Percentiles rank a stretch among this genome's conserved stretches.
Conservation (phyloP, 768 basidiomycete genomes). For the Boletus edulis region DNA sequence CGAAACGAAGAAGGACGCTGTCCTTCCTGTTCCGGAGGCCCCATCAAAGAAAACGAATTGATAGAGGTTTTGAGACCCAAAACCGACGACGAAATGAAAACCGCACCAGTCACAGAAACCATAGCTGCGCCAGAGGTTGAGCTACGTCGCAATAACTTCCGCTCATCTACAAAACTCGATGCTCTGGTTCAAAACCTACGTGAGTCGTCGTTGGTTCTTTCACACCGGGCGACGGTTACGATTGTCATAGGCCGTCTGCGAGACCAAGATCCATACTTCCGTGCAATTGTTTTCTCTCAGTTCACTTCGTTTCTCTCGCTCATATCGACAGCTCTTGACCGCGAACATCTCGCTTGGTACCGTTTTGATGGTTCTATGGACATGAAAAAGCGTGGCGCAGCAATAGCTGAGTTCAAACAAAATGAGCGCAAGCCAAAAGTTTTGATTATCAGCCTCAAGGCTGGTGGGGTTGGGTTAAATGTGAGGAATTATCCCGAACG, state of each 20-base stretch:
- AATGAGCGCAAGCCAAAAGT: conserved; percentile 71
- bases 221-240: background rate
- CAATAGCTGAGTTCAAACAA: conserved; percentile 75
- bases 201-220: conserved; percentile 29
- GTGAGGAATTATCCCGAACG: conserved; percentile 37
- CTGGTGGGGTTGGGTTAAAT: conserved; percentile 90
- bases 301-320: conserved; percentile 87
- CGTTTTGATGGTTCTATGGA: conserved; percentile 95
- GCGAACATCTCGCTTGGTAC: conserved; percentile 65
- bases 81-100: conserved; percentile 1
- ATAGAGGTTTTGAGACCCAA: conserved; percentile 55
- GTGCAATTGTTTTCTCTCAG: conserved; percentile 87
- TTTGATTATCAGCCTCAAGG: conserved; percentile 77
- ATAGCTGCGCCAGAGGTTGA: conserved; percentile 43
- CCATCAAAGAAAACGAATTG: conserved; percentile 60
- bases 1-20: conserved; percentile 70
- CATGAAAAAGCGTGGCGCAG: conserved; percentile 72
- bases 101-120: conserved; percentile 10
- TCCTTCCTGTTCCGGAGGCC: conserved; percentile 75
- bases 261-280: conserved; percentile 72
- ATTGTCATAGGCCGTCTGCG: conserved; percentile 50
- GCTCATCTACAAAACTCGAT: conserved; percentile 87
- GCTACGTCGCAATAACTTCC: conserved; percentile 79
- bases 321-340: conserved; percentile 66
- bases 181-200: conserved; percentile 76